Evolutionary conservation across 2,329 filamentous ascomycete genomes (phyloP).

Genomic region (Alternaria sp.): DNA sequence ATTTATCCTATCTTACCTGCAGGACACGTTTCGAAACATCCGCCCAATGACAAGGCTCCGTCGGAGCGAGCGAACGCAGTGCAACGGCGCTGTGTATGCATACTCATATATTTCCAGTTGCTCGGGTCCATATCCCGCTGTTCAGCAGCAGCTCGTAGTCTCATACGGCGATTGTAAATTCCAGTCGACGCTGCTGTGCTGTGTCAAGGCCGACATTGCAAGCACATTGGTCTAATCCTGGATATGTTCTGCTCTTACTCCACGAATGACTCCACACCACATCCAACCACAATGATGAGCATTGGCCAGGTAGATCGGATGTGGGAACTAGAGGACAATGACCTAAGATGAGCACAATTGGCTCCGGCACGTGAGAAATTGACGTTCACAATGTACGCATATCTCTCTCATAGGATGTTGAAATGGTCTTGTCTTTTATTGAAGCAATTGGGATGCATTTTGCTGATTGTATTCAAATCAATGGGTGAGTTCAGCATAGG

Average conservation of each 20-base stretch:
- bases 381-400: neutral
- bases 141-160: neutral
- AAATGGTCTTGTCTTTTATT: neutral
- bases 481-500: neutral
- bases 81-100: conserved; percentile 28
- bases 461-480: neutral
- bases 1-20: conserved; percentile 27
- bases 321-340: neutral
- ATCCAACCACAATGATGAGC: neutral
- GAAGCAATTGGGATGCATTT: neutral
- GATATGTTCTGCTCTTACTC: neutral
- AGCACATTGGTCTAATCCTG: neutral
- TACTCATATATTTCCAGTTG: conserved; percentile 15
- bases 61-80: conserved; percentile 15
- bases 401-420: neutral
- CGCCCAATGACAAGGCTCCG: conserved; percentile 26
- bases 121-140: neutral
- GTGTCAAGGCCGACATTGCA: neutral
- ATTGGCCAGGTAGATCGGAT: neutral
- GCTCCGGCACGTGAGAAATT: neutral
- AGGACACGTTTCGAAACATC: conserved; percentile 40
- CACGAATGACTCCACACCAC: neutral
- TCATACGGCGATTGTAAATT: neutral
- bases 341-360: neutral
- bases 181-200: neutral